Evolutionary conservation across 225 moss, liverwort and hornwort species (phyloP), one percentile per base, ranked within the genome.

Genomic region (Sphagnum contortum): DNA sequence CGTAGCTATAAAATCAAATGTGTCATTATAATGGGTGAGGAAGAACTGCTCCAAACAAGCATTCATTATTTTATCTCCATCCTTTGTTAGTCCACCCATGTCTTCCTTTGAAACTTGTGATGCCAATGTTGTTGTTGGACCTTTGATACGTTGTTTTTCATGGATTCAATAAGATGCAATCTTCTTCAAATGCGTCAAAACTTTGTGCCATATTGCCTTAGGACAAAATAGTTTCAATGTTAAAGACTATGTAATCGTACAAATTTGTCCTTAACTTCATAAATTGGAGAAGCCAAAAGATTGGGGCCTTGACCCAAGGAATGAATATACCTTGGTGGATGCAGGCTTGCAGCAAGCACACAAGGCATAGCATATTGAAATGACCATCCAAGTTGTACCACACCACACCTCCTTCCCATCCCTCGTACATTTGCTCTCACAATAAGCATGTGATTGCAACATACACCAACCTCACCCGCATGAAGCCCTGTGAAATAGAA

Each of bases 311-410:
- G 13, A 47, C 29, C 10, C 52, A 47, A 55, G 75, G 60, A 57
- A 68, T 48, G 66, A 65, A 12, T 67, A 29, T 52, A 80, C 80
- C 63, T 49, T 78, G 66, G 59, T 65, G 47, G 10, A 79, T 67
- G 46, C 74, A 79, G 60, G 70, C 79, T 73, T 75, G 77, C 70
- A 86, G 66, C 61, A 86, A 48, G 9, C 71, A 77, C 73, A 77
- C 59, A 57, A 86, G 60, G 5, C 86, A 61, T 69, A 73, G 49
- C 55, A 74, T 65, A 29, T 86, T 82, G 68, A 86, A 86, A 79
- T 82, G 82, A 63, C 83, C 82, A 65, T 86, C 86, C 9, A 86
- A 77, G 65, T 86, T 82, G 57, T 75, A 83, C 80, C 86, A 86
- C 44, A 82, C 50, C 9, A 86, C 86, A 67, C 77, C 79, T 61